phyloP scores from a whole-genome alignment of 345 rosid species.

The Litchi chinensis region DNA sequence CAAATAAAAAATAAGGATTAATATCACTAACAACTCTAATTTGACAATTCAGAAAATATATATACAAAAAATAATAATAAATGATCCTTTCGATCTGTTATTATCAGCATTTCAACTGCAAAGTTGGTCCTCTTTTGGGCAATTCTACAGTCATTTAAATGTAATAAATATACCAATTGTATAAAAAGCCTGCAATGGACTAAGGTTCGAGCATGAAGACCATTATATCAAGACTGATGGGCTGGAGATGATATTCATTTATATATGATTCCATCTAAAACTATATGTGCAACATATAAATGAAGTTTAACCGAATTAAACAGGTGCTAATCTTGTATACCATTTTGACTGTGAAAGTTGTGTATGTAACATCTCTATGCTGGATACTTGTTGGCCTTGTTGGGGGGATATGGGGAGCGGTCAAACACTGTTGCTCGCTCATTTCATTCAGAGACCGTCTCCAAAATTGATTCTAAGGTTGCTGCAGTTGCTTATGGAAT shows the following conservation, averaged over 20 bases:
- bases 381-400: slow-evolving; percentile 17
- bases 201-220: not conserved
- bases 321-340: slow-evolving; percentile 33
- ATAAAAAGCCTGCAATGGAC: not conserved
- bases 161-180: not conserved
- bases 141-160: not conserved
- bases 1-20: no score
- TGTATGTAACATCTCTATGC: slow-evolving; percentile 36
- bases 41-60: no score
- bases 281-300: slow-evolving; percentile 17
- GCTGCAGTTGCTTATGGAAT: not conserved
- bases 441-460: slow-evolving; percentile 8
- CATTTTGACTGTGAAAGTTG: slow-evolving; percentile 35
- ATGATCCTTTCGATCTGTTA: no score
- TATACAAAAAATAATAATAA: no score
- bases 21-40: no score
- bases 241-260: not conserved
- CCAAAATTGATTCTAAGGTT: slow-evolving; percentile 1
- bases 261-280: slow-evolving; percentile 11
- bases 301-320: not conserved
- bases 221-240: not conserved
- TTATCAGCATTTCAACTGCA: not conserved
- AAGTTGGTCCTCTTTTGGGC: not conserved
- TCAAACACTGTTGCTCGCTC: slow-evolving; percentile 3
- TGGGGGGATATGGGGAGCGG: not conserved